A percentile compares a stretch with the other conserved stretches of the same genome.
These are phyloP conservation scores for Volvox carteri DNA, from an alignment of 163 green algal species.

Conservation along the genomic window DNA sequence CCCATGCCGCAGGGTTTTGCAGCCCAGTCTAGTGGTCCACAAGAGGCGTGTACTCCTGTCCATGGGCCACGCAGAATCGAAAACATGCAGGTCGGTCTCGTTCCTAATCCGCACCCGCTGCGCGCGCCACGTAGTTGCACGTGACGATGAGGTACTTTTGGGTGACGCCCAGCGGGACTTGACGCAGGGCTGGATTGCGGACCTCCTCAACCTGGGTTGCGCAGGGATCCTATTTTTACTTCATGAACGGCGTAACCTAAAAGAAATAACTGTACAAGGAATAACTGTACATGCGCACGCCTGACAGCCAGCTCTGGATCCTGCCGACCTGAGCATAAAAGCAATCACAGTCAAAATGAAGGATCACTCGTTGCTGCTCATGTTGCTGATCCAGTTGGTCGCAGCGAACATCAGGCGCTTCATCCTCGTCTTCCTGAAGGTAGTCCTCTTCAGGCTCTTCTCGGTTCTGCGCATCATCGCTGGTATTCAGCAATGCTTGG, in stretches of 20 bases:
- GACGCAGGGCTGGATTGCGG: conserved; percentile 75
- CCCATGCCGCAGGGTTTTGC: too few species aligned
- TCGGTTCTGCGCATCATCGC: neutral
- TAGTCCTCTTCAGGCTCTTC: neutral
- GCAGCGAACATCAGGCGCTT: neutral
- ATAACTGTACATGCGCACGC: too few species aligned
- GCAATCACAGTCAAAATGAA: conserved; percentile 85
- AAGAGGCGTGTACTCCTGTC: too few species aligned
- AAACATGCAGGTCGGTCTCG: neutral
- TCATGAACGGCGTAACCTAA: too few species aligned
- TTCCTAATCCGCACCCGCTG: neutral
- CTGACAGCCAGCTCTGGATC: too few species aligned
- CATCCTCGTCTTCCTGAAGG: neutral
- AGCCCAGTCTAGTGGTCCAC: too few species aligned
- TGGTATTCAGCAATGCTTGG: neutral
- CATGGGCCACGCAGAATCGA: too few species aligned
- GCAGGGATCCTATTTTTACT: too few species aligned
- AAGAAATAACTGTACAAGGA: too few species aligned
- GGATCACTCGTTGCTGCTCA: conserved; percentile 66
- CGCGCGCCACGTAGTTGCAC: conserved; percentile 87
- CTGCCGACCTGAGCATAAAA: conserved; percentile 82
- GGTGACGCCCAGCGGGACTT: conserved; percentile 83
- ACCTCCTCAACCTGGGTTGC: conserved; percentile 86
- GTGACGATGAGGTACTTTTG: conserved; percentile 96
- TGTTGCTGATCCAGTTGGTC: neutral